Conservation (phyloP, 345 rosid species). For the Cochlearia excelsa region DNA sequence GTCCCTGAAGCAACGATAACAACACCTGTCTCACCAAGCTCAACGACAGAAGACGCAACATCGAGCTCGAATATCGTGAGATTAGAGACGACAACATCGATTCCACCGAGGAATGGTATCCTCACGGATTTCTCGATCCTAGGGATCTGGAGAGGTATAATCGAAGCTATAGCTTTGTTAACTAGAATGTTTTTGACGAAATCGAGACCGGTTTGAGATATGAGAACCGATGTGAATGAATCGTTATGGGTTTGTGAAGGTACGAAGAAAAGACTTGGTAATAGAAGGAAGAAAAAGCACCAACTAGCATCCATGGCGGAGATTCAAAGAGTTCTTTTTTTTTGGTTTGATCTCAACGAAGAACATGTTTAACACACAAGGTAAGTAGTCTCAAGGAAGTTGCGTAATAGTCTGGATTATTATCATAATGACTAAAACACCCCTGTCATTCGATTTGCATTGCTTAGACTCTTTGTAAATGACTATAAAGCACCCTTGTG, state of each 20-base stretch:
- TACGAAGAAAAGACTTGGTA: slow-evolving; percentile 27
- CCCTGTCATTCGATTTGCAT: slow-evolving; percentile 21
- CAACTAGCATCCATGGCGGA: slow-evolving; percentile 35
- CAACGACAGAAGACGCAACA: slow-evolving; percentile 63
- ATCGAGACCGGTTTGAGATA: slow-evolving; percentile 79
- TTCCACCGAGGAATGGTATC: slow-evolving; percentile 73
- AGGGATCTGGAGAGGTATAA: slow-evolving; percentile 65
- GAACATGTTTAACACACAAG: slow-evolving; percentile 7
- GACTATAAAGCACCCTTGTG: slow-evolving; percentile 16
- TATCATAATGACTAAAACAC: background rate
- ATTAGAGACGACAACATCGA: slow-evolving; percentile 57
- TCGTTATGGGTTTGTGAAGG: slow-evolving; percentile 34
- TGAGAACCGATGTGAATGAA: slow-evolving; percentile 69
- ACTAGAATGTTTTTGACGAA: slow-evolving; percentile 76
- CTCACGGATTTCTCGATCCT: slow-evolving; percentile 49
- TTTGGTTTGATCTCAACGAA: background rate
- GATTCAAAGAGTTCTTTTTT: background rate
- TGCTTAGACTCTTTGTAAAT: background rate
- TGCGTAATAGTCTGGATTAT: slow-evolving; percentile 25
- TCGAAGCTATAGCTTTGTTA: slow-evolving; percentile 60
- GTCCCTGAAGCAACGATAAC: slow-evolving; percentile 73
- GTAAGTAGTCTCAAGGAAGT: background rate
- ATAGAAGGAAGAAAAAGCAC: slow-evolving; percentile 34
- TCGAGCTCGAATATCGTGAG: slow-evolving; percentile 66
- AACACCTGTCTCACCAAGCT: slow-evolving; percentile 76